phyloP scores from a whole-genome alignment of 495 filamentous ascomycete genomes.

The Penicillium atrosanguineum region DNA sequence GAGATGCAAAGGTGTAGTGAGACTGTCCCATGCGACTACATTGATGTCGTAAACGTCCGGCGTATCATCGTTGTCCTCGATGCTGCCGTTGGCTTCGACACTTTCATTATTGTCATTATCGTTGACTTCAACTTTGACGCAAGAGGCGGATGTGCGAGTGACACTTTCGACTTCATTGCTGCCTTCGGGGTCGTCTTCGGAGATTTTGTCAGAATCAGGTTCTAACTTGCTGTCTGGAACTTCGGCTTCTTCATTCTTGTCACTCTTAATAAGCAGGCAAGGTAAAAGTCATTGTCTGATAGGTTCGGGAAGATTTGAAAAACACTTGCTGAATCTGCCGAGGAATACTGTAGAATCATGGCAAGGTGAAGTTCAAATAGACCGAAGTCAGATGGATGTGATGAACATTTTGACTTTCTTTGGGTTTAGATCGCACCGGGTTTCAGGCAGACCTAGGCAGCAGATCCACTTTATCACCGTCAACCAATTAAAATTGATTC shows the following conservation, averaged over 20 bases:
- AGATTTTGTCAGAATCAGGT: conserved; percentile 13
- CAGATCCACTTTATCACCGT: background rate
- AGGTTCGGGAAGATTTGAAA: too few relatives aligned
- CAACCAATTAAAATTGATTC: background rate
- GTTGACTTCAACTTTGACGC: conserved; percentile 62
- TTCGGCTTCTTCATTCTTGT: conserved; percentile 36
- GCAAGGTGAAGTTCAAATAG: too few relatives aligned
- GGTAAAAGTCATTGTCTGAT: too few relatives aligned
- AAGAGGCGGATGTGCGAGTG: conserved; percentile 55
- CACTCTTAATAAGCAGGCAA: conserved; percentile 65
- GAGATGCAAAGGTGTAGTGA: conserved; percentile 68
- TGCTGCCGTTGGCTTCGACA: conserved; percentile 27
- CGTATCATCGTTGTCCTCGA: conserved; percentile 58
- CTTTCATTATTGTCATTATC: conserved; percentile 30
- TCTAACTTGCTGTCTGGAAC: background rate
- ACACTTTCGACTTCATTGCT: conserved; percentile 40
- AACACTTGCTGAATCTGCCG: too few relatives aligned
- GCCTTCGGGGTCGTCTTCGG: conserved; percentile 32
- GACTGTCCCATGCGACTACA: conserved; percentile 70
- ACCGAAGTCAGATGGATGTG: too few relatives aligned
- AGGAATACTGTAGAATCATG: too few relatives aligned
- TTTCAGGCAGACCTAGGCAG: background rate
- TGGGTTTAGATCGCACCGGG: background rate
- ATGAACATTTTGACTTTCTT: background rate
- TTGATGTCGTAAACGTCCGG: conserved; percentile 80